phyloP scores from a whole-genome alignment of 2,329 filamentous ascomycete species.

The Aspergillus alliaceus region DNA sequence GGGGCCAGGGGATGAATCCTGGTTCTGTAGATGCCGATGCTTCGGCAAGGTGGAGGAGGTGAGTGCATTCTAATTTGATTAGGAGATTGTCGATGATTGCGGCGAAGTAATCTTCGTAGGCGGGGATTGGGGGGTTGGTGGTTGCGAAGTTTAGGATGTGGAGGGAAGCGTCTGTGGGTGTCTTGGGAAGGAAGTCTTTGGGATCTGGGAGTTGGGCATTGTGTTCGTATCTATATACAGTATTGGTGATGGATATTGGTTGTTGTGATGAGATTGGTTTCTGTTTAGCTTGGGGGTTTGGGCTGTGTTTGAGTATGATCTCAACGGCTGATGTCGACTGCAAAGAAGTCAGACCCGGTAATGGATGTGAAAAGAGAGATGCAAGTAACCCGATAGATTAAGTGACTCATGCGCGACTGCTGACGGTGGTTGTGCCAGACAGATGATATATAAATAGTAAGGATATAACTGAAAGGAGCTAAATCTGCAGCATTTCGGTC shows the following conservation, averaged over 20 bases:
- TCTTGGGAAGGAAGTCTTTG: neutral
- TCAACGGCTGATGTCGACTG: no score
- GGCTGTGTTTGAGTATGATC: no score
- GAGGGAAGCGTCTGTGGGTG: conserved; percentile 1
- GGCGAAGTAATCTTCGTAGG: conserved; percentile 12
- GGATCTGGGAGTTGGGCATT: no score
- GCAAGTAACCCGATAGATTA: no score
- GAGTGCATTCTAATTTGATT: conserved; percentile 14
- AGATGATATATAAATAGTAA: neutral
- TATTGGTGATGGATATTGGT: no score
- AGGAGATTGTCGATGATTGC: conserved; percentile 12
- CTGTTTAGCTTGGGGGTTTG: no score
- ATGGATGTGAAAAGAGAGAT: no score
- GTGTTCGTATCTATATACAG: no score
- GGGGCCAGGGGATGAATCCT: conserved; percentile 56
- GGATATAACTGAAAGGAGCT: neutral
- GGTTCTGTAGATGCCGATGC: conserved; percentile 25
- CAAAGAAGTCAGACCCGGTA: no score
- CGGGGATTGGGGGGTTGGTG: conserved; percentile 12
- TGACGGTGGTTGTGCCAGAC: neutral
- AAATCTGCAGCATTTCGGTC: neutral
- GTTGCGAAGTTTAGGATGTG: conserved; percentile 9
- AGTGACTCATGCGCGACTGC: neutral
- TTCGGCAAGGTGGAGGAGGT: conserved; percentile 54
- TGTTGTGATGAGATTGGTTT: no score